Percentiles rank a stretch among this genome's conserved stretches.
These are phyloP conservation scores for Pseudocercospora cruenta DNA, from an alignment of 2,329 filamentous ascomycete species.

Conservation along the genomic window DNA sequence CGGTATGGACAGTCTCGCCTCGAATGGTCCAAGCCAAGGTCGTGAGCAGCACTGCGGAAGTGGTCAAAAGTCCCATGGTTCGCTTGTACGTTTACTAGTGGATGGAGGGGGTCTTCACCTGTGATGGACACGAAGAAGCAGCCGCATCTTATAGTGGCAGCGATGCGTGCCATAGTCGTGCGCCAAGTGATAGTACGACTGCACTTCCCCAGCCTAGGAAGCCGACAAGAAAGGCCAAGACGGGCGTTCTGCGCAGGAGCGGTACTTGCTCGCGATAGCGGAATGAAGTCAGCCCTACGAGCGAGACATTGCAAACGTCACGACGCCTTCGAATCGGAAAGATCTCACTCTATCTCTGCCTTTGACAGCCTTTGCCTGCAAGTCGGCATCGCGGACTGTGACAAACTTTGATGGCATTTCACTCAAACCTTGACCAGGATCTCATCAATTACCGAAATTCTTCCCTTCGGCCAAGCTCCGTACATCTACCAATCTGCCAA, in stretches of 20 bases:
- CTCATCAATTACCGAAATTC: not conserved
- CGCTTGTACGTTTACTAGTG: not conserved
- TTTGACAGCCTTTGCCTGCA: too few species aligned
- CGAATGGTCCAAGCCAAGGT: not conserved
- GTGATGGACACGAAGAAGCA: not conserved
- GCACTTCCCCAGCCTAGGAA: slow-evolving; percentile 20
- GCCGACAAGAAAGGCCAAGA: slow-evolving; percentile 26
- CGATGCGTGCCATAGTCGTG: slow-evolving; percentile 13
- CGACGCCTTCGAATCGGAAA: too few species aligned
- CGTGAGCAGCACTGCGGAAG: not conserved
- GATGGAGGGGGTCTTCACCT: not conserved
- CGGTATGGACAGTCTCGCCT: slow-evolving; percentile 27
- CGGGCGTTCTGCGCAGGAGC: slow-evolving; percentile 5
- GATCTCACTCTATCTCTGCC: too few species aligned
- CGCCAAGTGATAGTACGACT: slow-evolving; percentile 22
- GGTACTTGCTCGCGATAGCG: not conserved
- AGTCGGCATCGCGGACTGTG: not conserved
- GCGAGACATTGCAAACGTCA: too few species aligned
- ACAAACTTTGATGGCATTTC: not conserved
- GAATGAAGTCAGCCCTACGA: not conserved
- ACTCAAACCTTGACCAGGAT: not conserved
- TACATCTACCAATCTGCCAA: not conserved
- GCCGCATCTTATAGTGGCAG: slow-evolving; percentile 13
- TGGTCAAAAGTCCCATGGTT: not conserved
- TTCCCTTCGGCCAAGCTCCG: not conserved